Evolutionary conservation across 352 stramenopile species (phyloP).

Genomic region (Pseudoperonospora humuli): DNA sequence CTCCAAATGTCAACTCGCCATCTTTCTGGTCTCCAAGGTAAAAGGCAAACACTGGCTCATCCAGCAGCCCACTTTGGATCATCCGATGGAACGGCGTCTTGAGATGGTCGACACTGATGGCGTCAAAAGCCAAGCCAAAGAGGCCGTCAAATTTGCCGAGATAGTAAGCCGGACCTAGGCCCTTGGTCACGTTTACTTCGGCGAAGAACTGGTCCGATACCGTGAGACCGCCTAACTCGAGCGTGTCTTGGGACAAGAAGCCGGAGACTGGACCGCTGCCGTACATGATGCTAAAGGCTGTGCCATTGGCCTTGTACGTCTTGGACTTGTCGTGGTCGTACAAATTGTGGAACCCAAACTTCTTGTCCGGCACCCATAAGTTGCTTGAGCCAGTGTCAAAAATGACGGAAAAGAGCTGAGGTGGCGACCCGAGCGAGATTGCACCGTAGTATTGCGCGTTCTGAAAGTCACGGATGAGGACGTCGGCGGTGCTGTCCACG

Average conservation of each 20-base stretch:
- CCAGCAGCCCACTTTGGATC: slow-evolving; percentile 81
- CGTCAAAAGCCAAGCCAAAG: slow-evolving; percentile 93
- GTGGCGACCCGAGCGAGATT: slow-evolving; percentile 87
- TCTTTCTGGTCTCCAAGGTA: slow-evolving; percentile 89
- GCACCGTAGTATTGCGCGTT: slow-evolving; percentile 94
- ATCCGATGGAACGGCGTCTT: slow-evolving; percentile 93
- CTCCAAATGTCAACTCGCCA: slow-evolving; percentile 76
- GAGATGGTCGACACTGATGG: slow-evolving; percentile 88
- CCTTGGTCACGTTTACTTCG: slow-evolving; percentile 93
- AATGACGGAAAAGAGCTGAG: slow-evolving; percentile 91
- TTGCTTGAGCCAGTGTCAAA: slow-evolving; percentile 97
- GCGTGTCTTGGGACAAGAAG: slow-evolving; percentile 85
- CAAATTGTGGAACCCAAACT: slow-evolving; percentile 64
- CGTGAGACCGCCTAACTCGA: slow-evolving; percentile 55
- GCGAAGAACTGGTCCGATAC: slow-evolving; percentile 90
- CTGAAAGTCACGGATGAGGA: slow-evolving; percentile 87
- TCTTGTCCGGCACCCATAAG: slow-evolving; percentile 90
- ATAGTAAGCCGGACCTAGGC: slow-evolving; percentile 91
- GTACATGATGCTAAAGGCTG: slow-evolving; percentile 94
- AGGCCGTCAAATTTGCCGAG: slow-evolving; percentile 98
- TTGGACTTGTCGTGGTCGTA: slow-evolving; percentile 87
- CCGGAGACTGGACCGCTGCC: slow-evolving; percentile 89
- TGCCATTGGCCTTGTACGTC: slow-evolving; percentile 88
- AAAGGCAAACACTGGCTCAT: slow-evolving; percentile 93
- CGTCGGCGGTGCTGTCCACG: slow-evolving; percentile 20